Evolutionary conservation across 306 rosid species (phyloP).

Genomic region (Trifolium repens): DNA sequence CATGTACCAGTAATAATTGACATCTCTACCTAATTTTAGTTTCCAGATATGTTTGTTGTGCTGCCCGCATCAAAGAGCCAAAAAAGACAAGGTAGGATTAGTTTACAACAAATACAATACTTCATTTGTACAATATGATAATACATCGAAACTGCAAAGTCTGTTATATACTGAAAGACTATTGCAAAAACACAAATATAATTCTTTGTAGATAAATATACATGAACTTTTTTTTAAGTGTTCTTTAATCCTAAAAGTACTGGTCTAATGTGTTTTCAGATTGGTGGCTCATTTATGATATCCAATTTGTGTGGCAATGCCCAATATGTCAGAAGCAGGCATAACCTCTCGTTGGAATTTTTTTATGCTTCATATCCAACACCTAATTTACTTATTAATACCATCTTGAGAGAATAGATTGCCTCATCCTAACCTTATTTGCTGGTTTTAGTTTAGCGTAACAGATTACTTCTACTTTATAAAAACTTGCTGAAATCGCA

Average conservation of each 20-base stretch:
- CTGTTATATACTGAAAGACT: background rate
- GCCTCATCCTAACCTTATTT: background rate
- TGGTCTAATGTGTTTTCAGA: slow-evolving; percentile 9
- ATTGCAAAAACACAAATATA: background rate
- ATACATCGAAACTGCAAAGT: background rate
- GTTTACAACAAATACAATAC: background rate
- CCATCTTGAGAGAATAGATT: slow-evolving; percentile 11
- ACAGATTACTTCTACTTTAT: slow-evolving; percentile 4
- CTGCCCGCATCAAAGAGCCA: background rate
- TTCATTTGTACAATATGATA: background rate
- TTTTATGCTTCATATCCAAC: slow-evolving; percentile 8
- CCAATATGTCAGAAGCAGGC: background rate
- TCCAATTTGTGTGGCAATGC: slow-evolving; percentile 1
- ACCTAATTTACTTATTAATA: background rate
- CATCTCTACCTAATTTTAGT: background rate
- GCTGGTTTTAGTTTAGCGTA: background rate
- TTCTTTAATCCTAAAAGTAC: background rate
- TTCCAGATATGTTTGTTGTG: background rate
- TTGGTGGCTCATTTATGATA: background rate
- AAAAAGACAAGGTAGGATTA: background rate
- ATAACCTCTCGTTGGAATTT: slow-evolving; percentile 1
- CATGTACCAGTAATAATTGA: background rate
- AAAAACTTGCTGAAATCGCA: slow-evolving; percentile 2
- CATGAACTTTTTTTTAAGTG: background rate
- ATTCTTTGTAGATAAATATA: background rate